These are phyloP conservation scores for Didymellaceae sp. DNA, from an alignment of 2,329 filamentous ascomycete species.

Conservation along the genomic window DNA sequence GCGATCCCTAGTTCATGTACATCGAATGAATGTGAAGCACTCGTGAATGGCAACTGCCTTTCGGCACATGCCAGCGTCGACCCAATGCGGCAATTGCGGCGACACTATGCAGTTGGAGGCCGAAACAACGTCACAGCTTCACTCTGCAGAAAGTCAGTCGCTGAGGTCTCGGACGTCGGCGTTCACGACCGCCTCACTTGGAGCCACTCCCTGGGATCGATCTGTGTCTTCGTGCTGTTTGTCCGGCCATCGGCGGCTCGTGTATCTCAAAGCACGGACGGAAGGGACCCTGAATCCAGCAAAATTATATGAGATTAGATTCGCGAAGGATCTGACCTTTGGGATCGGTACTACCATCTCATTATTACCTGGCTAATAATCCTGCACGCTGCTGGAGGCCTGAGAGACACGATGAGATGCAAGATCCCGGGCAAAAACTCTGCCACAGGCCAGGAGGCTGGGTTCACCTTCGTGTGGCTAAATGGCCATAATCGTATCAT, in stretches of 20 bases:
- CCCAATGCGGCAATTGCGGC: constrained; percentile 9
- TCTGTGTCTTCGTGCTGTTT: not conserved
- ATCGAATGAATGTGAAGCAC: not conserved
- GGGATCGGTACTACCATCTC: too few relatives aligned
- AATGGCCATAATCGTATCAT: too few relatives aligned
- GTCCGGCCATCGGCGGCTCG: not conserved
- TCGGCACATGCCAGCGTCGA: not conserved
- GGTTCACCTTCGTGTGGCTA: too few relatives aligned
- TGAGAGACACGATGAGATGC: too few relatives aligned
- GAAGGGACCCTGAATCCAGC: too few relatives aligned
- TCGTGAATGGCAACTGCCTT: not conserved
- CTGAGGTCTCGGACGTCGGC: not conserved
- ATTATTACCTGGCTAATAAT: too few relatives aligned
- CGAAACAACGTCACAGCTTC: constrained; percentile 3
- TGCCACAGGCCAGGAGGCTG: too few relatives aligned
- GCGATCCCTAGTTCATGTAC: not conserved
- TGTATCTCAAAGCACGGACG: not conserved
- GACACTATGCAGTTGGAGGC: not conserved
- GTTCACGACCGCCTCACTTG: not conserved
- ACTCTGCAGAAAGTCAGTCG: not conserved
- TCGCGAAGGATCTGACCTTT: not conserved
- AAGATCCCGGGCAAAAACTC: too few relatives aligned
- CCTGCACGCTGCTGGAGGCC: too few relatives aligned
- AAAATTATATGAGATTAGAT: too few relatives aligned
- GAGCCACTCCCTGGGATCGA: not conserved